phyloP scores from a whole-genome alignment of 2,329 filamentous ascomycete genomes.

The Neonectria hederae region DNA sequence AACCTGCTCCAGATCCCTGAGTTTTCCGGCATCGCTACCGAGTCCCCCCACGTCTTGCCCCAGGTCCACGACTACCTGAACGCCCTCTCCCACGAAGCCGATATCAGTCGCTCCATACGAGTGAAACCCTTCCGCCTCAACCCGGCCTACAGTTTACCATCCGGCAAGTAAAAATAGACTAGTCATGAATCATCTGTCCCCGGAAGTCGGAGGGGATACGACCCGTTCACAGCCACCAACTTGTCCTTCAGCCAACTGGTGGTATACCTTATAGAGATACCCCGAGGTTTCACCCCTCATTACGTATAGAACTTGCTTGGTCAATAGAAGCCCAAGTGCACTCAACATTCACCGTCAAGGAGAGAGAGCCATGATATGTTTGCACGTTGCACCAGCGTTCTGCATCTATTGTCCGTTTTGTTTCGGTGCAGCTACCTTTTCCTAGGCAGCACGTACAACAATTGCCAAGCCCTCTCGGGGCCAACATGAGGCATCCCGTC shows the following conservation, averaged over 20 bases:
- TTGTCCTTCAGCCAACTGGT: neutral
- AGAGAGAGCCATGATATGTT: neutral
- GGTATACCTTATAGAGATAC: slow-evolving; percentile 22
- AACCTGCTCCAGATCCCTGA: slow-evolving; percentile 86
- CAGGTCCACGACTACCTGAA: slow-evolving; percentile 72
- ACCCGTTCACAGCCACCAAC: neutral
- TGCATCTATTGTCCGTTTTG: slow-evolving; percentile 34
- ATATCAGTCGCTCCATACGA: slow-evolving; percentile 72
- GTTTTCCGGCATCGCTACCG: slow-evolving; percentile 64
- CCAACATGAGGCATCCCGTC: slow-evolving; percentile 39
- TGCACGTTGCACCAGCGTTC: slow-evolving; percentile 20
- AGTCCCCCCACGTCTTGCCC: slow-evolving; percentile 58
- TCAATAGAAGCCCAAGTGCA: neutral
- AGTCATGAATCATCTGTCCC: neutral
- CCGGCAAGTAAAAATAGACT: neutral
- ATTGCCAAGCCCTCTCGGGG: slow-evolving; percentile 32
- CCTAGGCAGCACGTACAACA: slow-evolving; percentile 33
- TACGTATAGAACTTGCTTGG: slow-evolving; percentile 6
- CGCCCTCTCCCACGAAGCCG: slow-evolving; percentile 59
- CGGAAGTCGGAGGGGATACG: neutral
- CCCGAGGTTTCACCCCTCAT: slow-evolving; percentile 25
- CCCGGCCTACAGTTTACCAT: slow-evolving; percentile 36
- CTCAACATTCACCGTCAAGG: neutral
- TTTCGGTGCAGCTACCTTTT: slow-evolving; percentile 31
- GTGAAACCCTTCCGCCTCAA: slow-evolving; percentile 58